Evolutionary conservation across 208 protist genomes (phyloP).

Genomic region (Herpetomonas samuelpessoai): DNA sequence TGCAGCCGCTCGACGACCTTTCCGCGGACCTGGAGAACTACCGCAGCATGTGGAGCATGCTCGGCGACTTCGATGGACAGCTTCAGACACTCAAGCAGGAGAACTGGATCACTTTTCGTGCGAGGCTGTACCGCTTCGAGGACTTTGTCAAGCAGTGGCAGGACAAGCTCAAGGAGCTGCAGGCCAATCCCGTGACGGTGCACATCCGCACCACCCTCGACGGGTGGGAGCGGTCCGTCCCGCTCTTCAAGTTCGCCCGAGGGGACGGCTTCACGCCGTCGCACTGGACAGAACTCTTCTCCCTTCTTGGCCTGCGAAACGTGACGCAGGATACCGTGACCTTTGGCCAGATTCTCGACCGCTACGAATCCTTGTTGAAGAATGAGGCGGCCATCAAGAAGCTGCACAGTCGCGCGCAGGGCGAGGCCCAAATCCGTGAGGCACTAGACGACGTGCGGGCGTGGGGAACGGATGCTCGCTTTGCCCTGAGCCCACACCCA

Average conservation of each 20-base stretch:
- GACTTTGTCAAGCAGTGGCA: constrained; percentile 94
- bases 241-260: constrained; percentile 91
- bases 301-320: constrained; percentile 69
- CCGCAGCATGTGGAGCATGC: constrained; percentile 83
- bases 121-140: constrained; percentile 93
- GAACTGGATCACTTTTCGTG: constrained; percentile 94
- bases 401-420: constrained; percentile 92
- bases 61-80: constrained; percentile 85
- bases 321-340: constrained; percentile 88
- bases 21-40: constrained; percentile 85
- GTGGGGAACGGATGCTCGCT: constrained; percentile 89
- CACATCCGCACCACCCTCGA: constrained; percentile 90
- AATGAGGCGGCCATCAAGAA: constrained; percentile 89
- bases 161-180: constrained; percentile 80
- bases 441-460: constrained; percentile 94
- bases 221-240: constrained; percentile 74
- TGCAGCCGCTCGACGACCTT: constrained; percentile 74
- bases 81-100: constrained; percentile 75
- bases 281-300: constrained; percentile 96
- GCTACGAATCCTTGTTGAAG: constrained; percentile 63
- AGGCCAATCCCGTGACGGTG: constrained; percentile 74
- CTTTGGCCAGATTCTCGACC: constrained; percentile 91
- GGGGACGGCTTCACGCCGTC: constrained; percentile 95
- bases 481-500: constrained; percentile 79
- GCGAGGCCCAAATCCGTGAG: constrained; percentile 96